These are phyloP conservation scores for Penicillium bialowiezense DNA, from an alignment of 495 filamentous ascomycete species.

Conservation along the genomic window DNA sequence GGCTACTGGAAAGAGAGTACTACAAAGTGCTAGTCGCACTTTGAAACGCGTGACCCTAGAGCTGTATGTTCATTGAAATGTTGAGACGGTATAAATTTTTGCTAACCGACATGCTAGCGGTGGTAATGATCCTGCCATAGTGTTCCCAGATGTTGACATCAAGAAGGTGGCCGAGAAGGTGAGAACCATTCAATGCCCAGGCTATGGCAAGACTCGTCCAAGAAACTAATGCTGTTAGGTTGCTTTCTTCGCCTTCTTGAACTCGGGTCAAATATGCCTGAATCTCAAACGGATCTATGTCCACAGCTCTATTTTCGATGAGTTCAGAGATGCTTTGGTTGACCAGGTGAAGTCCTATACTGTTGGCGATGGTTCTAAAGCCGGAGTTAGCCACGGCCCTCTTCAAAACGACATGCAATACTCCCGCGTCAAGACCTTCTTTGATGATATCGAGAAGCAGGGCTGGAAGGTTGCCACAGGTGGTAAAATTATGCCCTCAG, in stretches of 20 bases:
- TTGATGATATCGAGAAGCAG: constrained; percentile 40
- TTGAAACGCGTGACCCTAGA: constrained; percentile 55
- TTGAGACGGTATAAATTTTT: no score
- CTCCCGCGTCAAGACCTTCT: constrained; percentile 42
- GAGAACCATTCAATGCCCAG: no score
- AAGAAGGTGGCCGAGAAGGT: constrained; percentile 40
- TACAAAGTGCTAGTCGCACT: constrained; percentile 51
- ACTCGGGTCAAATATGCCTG: constrained; percentile 57
- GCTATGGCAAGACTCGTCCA: no score
- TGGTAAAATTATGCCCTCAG: constrained; percentile 22
- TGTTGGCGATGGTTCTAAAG: constrained; percentile 12
- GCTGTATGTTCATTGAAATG: constrained; percentile 15
- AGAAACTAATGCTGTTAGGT: no score
- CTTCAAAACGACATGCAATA: constrained; percentile 56
- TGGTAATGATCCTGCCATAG: constrained; percentile 62
- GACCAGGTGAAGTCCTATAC: no score
- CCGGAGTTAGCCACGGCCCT: constrained; percentile 8
- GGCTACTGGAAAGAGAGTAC: constrained; percentile 57
- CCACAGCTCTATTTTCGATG: constrained; percentile 58
- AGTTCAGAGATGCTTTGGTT: constrained; percentile 40
- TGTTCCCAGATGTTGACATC: constrained; percentile 62
- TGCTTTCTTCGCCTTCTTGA: constrained; percentile 40
- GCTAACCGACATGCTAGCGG: constrained; percentile 25
- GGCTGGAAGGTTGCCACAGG: constrained; percentile 44
- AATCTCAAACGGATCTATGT: constrained; percentile 61